These are phyloP conservation scores for Suillus sp. DNA, from an alignment of 768 basidiomycete genomes.

Conservation along the genomic window DNA sequence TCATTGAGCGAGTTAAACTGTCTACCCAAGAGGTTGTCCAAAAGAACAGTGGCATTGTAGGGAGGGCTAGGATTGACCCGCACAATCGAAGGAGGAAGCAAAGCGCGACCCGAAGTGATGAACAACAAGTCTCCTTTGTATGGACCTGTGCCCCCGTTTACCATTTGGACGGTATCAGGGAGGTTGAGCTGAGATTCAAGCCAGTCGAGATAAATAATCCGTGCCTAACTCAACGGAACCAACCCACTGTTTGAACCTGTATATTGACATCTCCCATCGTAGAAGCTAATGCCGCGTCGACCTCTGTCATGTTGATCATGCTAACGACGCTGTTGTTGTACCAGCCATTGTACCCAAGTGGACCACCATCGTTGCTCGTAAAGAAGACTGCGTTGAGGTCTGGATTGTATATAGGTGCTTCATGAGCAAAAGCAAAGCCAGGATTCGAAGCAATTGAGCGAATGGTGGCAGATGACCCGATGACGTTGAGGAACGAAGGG, in stretches of 20 bases:
- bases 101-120: conserved; percentile 65
- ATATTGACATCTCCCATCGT: conserved; percentile 45
- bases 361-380: conserved; percentile 66
- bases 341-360: conserved; percentile 62
- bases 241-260: conserved; percentile 44
- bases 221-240: not conserved
- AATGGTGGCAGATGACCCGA: conserved; percentile 60
- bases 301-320: conserved; percentile 62
- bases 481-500: conserved; percentile 55
- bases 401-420: conserved; percentile 70
- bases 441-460: conserved; percentile 60
- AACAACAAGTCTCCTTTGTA: conserved; percentile 61
- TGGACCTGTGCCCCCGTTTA: conserved; percentile 69
- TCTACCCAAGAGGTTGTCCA: conserved; percentile 79
- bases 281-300: conserved; percentile 46
- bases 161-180: conserved; percentile 63
- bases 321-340: conserved; percentile 64
- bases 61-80: conserved; percentile 67
- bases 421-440: conserved; percentile 74
- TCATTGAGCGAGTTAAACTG: conserved; percentile 87
- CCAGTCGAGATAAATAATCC: conserved; percentile 13
- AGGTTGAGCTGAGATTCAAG: conserved; percentile 51
- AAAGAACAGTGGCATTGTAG: conserved; percentile 64
- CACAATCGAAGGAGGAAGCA: conserved; percentile 60
- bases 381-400: conserved; percentile 78